Evolutionary conservation across 1,284 basidiomycete species (phyloP), one percentile per base, ranked within the genome.

Genomic region (Vanrija humicola): DNA sequence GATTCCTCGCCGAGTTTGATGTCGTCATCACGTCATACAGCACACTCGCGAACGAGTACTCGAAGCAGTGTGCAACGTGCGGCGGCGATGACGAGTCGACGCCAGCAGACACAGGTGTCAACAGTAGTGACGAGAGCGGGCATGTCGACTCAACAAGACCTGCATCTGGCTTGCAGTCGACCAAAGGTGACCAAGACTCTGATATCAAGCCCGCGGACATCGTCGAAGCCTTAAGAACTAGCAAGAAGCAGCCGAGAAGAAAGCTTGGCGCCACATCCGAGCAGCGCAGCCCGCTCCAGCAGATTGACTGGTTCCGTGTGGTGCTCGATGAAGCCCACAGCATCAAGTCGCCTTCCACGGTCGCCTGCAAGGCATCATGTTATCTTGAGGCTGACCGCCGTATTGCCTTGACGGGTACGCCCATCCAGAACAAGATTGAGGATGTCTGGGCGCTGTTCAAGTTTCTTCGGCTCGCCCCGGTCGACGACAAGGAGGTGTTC

Each of bases 251-350:
- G 39, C 80, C 78, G 54, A 78, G 77, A 43, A 75, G 74, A 15
- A 64, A 55, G 46, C 51, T 56, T 6, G 47, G 34, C 2, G 72
- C 28, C 66, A 64, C 46, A 66, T 44, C 43, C 69, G 91, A 91
- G 71, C 80, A 82, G 42, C 81, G 85, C 2, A 95, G 91, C 71
- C 85, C 95, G n/a, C 76, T 98, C 60, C 96, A 98, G 77, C 88
- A 88, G 64, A 86, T 98, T 38, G 86, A 96, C 68, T 99, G 96
- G 96, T 98, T 97, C 78, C 82, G 96, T 55, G 87, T 98, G 25
- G 94, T 98, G 10, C 83, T 99, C 10, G 96, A 99, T 72, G 96
- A 99, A 78, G 96, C 96, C 34, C 94, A 98, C 70, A 94, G 86
- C 60, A 98, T 99, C 79, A 98, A 98, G 77, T 95, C 98, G 76